Percentiles rank a stretch among this genome's conserved stretches.
phyloP scores from a whole-genome alignment of 1,139 yeast genomes.

The Saccharomyces hybrid region DNA sequence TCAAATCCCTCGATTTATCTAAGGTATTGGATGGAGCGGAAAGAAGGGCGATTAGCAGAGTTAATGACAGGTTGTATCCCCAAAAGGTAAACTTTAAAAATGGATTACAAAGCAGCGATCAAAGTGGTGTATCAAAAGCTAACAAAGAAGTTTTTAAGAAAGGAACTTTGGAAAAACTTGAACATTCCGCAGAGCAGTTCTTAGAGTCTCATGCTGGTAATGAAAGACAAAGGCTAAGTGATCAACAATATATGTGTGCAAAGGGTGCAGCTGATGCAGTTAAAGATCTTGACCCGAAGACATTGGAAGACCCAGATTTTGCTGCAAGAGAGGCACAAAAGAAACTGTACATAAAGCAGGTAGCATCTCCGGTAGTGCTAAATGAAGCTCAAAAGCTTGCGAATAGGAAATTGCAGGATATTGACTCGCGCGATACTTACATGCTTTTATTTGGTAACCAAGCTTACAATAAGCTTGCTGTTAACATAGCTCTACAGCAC shows the following conservation, averaged over 20 bases:
- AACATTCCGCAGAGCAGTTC: conserved; percentile 10
- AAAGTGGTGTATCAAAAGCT: conserved; percentile 4
- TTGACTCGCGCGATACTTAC: conserved; percentile 37
- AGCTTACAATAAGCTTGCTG: conserved; percentile 42
- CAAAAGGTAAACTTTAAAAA: conserved; percentile 17
- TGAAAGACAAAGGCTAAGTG: not conserved
- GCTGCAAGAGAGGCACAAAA: conserved; percentile 12
- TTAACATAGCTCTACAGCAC: conserved; percentile 44
- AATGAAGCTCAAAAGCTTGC: conserved; percentile 58
- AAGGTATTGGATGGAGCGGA: conserved; percentile 29
- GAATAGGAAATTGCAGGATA: conserved; percentile 39
- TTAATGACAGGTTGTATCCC: conserved; percentile 24
- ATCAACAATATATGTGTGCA: conserved; percentile 26
- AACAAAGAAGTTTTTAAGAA: not conserved
- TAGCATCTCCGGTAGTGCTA: conserved; percentile 42
- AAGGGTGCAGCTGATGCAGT: conserved; percentile 46
- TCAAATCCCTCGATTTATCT: conserved; percentile 17
- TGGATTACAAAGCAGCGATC: conserved; percentile 16
- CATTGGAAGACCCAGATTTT: conserved; percentile 8
- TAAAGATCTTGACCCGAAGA: conserved; percentile 26
- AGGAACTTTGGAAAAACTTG: not conserved
- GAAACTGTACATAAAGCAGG: conserved; percentile 19
- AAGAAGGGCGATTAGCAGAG: conserved; percentile 22
- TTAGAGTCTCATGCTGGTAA: not conserved
- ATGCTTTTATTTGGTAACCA: conserved; percentile 33